Evolutionary conservation across 2,329 filamentous ascomycete species (phyloP).

Genomic region (Ophiostoma tasmaniense): DNA sequence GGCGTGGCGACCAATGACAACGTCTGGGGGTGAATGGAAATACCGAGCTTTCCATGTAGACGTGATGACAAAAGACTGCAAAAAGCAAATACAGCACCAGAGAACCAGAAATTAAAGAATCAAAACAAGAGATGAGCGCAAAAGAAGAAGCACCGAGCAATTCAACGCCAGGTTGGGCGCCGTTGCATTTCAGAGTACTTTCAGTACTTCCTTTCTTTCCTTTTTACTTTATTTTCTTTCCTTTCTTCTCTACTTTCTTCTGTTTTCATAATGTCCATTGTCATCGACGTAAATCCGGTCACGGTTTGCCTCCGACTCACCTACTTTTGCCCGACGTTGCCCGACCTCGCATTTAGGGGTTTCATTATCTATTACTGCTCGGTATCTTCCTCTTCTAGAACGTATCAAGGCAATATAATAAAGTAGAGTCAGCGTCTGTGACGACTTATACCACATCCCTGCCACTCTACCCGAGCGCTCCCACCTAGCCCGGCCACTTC

Average conservation of each 20-base stretch:
- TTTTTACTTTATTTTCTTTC: neutral
- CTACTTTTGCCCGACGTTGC: neutral
- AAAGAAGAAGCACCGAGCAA: neutral
- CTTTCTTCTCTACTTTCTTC: too few species aligned
- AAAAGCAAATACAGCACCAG: neutral
- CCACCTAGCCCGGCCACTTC: neutral
- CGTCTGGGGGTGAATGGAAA: neutral
- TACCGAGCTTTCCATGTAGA: neutral
- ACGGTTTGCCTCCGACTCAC: neutral
- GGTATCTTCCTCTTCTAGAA: neutral
- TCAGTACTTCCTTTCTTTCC: neutral
- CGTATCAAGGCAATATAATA: neutral
- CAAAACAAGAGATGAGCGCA: neutral
- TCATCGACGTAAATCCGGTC: neutral
- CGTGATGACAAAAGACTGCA: neutral
- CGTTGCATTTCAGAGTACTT: neutral
- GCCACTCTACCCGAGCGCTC: neutral
- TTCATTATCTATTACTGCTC: neutral
- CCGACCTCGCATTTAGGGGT: too few species aligned
- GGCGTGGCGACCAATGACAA: neutral
- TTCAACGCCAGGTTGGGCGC: neutral
- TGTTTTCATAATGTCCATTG: too few species aligned
- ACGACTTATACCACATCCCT: neutral
- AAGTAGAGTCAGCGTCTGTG: neutral
- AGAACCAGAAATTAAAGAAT: neutral